Percentiles rank a stretch among this genome's conserved stretches.
Evolutionary conservation across 331 rosid species (phyloP).

Genomic region (Pyracantha coccinea): DNA sequence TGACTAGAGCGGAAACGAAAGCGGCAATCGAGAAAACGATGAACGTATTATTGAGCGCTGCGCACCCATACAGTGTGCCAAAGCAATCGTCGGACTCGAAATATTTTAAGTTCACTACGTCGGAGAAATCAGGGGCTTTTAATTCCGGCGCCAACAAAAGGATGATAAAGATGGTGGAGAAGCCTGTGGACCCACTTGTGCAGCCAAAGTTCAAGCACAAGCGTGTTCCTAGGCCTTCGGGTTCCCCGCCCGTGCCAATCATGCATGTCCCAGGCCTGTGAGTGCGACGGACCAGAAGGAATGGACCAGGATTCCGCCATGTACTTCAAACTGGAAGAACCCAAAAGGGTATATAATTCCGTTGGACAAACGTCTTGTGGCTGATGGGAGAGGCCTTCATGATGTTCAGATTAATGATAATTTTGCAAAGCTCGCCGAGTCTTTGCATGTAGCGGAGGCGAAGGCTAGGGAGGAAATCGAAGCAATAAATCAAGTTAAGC

Average conservation of each 20-base stretch:
- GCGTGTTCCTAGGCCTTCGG: slow-evolving; percentile 75
- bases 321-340: slow-evolving; percentile 89
- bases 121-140: slow-evolving; percentile 69
- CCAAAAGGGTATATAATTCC: slow-evolving; percentile 85
- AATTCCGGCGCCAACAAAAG: slow-evolving; percentile 82
- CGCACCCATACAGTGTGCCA: slow-evolving; percentile 75
- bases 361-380: slow-evolving; percentile 78
- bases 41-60: slow-evolving; percentile 64
- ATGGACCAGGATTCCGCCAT: slow-evolving; percentile 82
- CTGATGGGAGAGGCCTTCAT: slow-evolving; percentile 84
- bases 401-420: slow-evolving; percentile 80
- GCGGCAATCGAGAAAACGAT: slow-evolving; percentile 81
- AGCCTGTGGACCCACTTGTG: slow-evolving; percentile 88
- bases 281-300: slow-evolving; percentile 86
- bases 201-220: slow-evolving; percentile 90
- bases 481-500: slow-evolving; percentile 72
- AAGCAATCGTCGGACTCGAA: slow-evolving; percentile 51
- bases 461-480: slow-evolving; percentile 86
- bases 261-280: slow-evolving; percentile 84
- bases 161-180: slow-evolving; percentile 83
- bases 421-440: slow-evolving; percentile 72
- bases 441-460: slow-evolving; percentile 74
- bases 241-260: slow-evolving; percentile 81
- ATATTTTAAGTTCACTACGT: slow-evolving; percentile 74
- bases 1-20: slow-evolving; percentile 72